phyloP scores from a whole-genome alignment of 129 eudicot species.

The Saussurea involucrata region DNA sequence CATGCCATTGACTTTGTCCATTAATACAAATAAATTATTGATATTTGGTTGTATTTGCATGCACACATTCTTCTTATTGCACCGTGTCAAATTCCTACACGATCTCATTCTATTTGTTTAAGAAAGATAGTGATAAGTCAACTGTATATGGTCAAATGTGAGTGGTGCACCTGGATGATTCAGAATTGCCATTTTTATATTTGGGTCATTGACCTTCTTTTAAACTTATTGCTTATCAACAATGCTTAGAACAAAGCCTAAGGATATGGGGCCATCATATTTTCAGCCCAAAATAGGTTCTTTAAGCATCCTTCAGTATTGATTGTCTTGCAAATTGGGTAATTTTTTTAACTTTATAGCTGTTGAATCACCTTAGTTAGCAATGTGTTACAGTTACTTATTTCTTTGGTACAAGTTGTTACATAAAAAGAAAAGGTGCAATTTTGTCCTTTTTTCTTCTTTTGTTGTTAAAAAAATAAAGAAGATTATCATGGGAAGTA shows the following conservation, averaged over 20 bases:
- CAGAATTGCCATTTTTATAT: neutral
- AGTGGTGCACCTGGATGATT: constrained; percentile 21
- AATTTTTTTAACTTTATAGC: neutral
- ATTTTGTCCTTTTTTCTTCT: neutral
- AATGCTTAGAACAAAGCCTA: constrained; percentile 5
- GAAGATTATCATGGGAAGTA: constrained; percentile 16
- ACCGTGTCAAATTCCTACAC: constrained; percentile 6
- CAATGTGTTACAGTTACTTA: neutral
- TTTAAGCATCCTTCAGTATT: neutral
- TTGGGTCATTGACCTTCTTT: constrained; percentile 4
- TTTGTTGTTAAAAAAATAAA: neutral
- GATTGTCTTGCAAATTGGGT: neutral
- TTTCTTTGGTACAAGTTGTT: neutral
- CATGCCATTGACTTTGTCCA: constrained; percentile 15
- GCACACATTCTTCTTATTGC: constrained; percentile 7
- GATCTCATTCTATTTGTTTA: constrained; percentile 13
- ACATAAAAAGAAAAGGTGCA: neutral
- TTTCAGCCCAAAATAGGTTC: neutral
- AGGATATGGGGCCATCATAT: constrained; percentile 12
- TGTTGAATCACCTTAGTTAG: constrained; percentile 12
- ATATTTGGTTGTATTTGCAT: constrained; percentile 3
- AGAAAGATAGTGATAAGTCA: constrained; percentile 1
- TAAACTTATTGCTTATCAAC: constrained; percentile 1
- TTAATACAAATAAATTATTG: neutral
- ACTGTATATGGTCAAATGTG: constrained; percentile 18